A percentile compares a stretch with the other conserved stretches of the same genome.
phyloP scores from a whole-genome alignment of 2,329 filamentous ascomycete species.

The Aureobasidium sp. region DNA sequence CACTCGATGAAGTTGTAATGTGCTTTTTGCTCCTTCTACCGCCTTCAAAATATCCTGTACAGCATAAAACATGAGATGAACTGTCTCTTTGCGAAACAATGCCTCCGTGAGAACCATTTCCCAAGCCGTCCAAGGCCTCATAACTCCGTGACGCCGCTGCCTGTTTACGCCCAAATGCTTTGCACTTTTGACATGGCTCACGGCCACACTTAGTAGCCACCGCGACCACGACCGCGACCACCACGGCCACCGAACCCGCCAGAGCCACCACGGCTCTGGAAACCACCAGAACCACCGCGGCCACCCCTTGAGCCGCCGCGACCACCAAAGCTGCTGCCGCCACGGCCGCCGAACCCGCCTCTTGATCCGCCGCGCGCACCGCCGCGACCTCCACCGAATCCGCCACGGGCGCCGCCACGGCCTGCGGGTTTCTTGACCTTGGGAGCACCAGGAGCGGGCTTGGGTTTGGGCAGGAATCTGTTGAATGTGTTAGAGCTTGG shows the following conservation, averaged over 20 bases:
- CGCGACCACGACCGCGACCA: neutral
- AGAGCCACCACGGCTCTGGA: conserved; percentile 11
- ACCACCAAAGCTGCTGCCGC: conserved; percentile 40
- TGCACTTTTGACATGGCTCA: conserved; percentile 6
- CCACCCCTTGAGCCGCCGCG: conserved; percentile 35
- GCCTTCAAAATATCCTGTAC: conserved; percentile 15
- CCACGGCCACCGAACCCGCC: conserved; percentile 3
- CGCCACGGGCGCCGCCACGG: conserved; percentile 32
- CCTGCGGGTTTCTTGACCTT: conserved; percentile 67
- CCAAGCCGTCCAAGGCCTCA: conserved; percentile 12
- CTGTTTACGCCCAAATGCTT: conserved; percentile 15
- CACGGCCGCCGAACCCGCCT: conserved; percentile 44
- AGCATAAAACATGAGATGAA: conserved; percentile 16
- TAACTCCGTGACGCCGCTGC: conserved; percentile 15
- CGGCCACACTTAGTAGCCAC: conserved; percentile 8
- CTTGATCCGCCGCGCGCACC: conserved; percentile 45
- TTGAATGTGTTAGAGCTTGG: conserved; percentile 21
- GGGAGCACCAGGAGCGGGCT: conserved; percentile 56
- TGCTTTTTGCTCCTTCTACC: conserved; percentile 7
- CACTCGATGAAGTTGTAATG: conserved; percentile 9
- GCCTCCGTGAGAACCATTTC: conserved; percentile 11
- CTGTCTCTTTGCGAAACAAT: conserved; percentile 15
- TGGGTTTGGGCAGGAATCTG: conserved; percentile 88
- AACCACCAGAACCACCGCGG: conserved; percentile 51
- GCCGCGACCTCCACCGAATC: conserved; percentile 24